Evolutionary conservation across 2,329 filamentous ascomycete genomes (phyloP), one percentile per base, ranked within the genome.

Genomic region (Tolypocladium album): DNA sequence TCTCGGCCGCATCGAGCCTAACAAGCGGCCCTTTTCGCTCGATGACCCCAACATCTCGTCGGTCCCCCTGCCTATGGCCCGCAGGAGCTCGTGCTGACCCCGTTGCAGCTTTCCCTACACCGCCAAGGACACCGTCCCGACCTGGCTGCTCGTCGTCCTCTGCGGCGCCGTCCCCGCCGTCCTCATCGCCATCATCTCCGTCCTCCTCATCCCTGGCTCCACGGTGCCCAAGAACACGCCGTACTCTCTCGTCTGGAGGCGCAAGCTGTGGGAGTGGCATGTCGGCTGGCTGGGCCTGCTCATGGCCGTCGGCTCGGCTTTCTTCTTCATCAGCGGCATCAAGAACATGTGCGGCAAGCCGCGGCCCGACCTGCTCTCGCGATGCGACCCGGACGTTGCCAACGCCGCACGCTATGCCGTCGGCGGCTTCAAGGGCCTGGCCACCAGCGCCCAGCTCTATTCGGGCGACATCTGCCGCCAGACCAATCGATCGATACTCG

Each of bases 201-300:
- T 95, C 39, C 64, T 85, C 62, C 79, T 93, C 65, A 85, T 94
- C 0, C 91, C 91, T 1, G 90, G 89, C 4, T 81, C 83, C 7
- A 87, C 86, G 1, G 85, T 88, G 0, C 81, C 83, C 20, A 78
- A 78, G 50, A 79, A 81, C 24, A 86, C 87, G 0, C 85, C 89
- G 1, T 81, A 80, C 64, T 73, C 80, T 4, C 74, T 90, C 59
- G 79, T 92, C 53, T 92, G 90, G 86, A 84, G 83, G 70, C 83
- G 90, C 64, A 96, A 94, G 75, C 72, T 96, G 1, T 97, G 93
- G 92, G 92, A 97, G 72, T 86, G 90, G 71, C 91, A 97, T 70
- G 86, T 85, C 2, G 92, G 90, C 61, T 90, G 88, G 85, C 84
- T 96, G 67, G 92, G 92, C 0, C 80, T 96, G 3, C 89, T 80